Percentiles rank a stretch among this genome's conserved stretches.
Evolutionary conservation across 139 green algal species (phyloP).

Genomic region (Desmodesmus armatus): DNA sequence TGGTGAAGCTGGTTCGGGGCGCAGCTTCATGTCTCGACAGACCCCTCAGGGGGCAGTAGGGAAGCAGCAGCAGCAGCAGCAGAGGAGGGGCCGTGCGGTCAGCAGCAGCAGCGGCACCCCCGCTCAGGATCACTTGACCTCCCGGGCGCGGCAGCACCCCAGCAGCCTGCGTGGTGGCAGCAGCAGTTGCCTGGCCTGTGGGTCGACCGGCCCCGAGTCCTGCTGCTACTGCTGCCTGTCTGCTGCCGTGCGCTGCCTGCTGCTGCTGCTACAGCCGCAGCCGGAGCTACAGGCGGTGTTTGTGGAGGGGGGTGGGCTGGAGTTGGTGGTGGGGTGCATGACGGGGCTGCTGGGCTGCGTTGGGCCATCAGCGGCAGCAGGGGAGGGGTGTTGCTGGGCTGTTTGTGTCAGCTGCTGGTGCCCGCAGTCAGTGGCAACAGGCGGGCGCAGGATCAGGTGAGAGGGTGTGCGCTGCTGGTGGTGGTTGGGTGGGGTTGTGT

Average conservation of each 20-base stretch:
- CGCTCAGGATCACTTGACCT: neutral
- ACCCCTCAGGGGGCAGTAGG: neutral
- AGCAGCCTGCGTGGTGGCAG: neutral
- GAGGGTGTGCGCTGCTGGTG: too few relatives aligned
- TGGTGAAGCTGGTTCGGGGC: too few relatives aligned
- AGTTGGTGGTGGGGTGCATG: slow-evolving; percentile 55
- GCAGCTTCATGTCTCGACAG: too few relatives aligned
- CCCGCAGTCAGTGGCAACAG: slow-evolving; percentile 35
- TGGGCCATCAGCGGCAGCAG: slow-evolving; percentile 48
- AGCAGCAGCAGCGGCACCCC: neutral
- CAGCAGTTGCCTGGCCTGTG: slow-evolving; percentile 13
- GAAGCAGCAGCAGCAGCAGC: neutral
- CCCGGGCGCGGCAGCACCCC: neutral
- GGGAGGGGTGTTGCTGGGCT: slow-evolving; percentile 53
- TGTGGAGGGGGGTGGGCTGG: slow-evolving; percentile 44
- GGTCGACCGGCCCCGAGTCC: neutral
- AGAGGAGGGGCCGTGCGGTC: neutral
- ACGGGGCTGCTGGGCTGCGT: slow-evolving; percentile 41
- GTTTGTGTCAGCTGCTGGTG: slow-evolving; percentile 51
- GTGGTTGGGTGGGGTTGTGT: too few relatives aligned
- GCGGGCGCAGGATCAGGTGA: slow-evolving; percentile 55
- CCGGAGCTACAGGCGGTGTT: slow-evolving; percentile 40
- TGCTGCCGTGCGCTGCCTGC: slow-evolving; percentile 41
- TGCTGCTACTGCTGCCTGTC: slow-evolving; percentile 35
- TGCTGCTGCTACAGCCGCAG: neutral